Base-by-base conservation (phyloP, 495 filamentous ascomycete genomes). In the Amorphotheca resinae region DNA sequence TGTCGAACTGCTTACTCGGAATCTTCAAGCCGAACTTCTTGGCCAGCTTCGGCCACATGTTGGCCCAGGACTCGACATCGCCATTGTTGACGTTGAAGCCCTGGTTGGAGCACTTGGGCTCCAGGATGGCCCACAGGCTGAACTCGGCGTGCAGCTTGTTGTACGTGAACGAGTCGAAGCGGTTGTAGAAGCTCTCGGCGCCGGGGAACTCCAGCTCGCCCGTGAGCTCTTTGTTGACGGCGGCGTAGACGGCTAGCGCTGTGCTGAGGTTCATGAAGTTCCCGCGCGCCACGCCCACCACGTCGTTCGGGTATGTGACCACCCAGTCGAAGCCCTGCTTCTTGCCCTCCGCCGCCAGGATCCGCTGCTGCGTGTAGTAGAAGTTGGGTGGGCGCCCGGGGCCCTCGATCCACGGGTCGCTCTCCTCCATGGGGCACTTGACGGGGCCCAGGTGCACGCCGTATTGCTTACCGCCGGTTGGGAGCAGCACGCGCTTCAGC, bases 1-100 rank as follows among this genome's bases (percentile, higher is more conserved):
- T 41, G 18, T 41, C 38, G 28, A 41, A 41, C 38, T 41, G 38
- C 35, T 17, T 38, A 28, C 25, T 28, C 25, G 25, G 25, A 11
- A 28, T 11, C 11, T 28, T 28, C 25, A 28, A 11, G 11, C 25
- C 25, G 11, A 28, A 28, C 25, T 28, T 28, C 25, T 11, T 28
- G 11, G 25, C 25, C 25, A 28, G 5, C 25, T 28, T 28, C 25
- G 25, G 25, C 25, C 25, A 28, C 25, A 28, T 5, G 25, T 28
- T 28, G 25, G 5, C 11, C 25, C 25, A 28, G 25, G 5, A 5
- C 25, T 28, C 25, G 5, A 28, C 25, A 28, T 28, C 25, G 5
- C 25, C 25, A 28, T 28, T 28, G 5, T 5, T 11, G 5, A 28
- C 25, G 11, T 28, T 28, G 11, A 28, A 28, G 5, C 5, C 25